Percentiles rank a stretch among this genome's conserved stretches.
Evolutionary conservation across 75 land plant genomes (phyloP).

Genomic region (Cryptomeria japonica): DNA sequence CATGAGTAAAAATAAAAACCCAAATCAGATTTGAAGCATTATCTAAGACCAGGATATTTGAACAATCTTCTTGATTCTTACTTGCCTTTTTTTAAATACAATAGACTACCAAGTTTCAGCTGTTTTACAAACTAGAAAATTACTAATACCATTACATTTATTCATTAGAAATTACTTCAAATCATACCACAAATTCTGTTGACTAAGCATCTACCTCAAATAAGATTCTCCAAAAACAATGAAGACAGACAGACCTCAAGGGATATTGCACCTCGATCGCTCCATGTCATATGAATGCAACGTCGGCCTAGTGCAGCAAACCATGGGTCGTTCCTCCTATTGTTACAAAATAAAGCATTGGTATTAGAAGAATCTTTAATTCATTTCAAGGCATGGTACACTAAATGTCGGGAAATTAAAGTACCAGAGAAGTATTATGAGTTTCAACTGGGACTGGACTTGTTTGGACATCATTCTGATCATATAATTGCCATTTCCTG

Average conservation of each 20-base stretch:
- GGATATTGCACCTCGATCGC: conserved; percentile 82
- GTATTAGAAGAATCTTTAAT: neutral
- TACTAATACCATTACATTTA: neutral
- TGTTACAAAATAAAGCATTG: neutral
- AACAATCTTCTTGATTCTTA: neutral
- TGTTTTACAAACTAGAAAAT: neutral
- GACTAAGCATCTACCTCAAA: neutral
- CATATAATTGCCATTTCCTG: neutral
- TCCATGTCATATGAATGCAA: conserved; percentile 93
- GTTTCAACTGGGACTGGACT: conserved; percentile 7
- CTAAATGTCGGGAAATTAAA: neutral
- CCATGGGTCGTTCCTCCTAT: conserved; percentile 83
- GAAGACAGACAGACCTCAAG: conserved; percentile 53
- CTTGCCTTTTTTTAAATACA: neutral
- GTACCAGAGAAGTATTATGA: neutral
- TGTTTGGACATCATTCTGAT: neutral
- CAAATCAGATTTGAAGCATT: too few relatives aligned
- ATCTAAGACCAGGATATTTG: too few relatives aligned
- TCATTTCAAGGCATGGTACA: conserved; percentile 6
- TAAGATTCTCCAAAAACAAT: neutral
- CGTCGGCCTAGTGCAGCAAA: conserved; percentile 69
- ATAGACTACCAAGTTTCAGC: neutral
- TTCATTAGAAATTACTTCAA: neutral
- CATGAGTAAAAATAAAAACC: too few relatives aligned
- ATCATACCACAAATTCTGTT: neutral